These are phyloP conservation scores for Halenospora varia DNA, from an alignment of 495 filamentous ascomycete genomes.

Conservation along the genomic window DNA sequence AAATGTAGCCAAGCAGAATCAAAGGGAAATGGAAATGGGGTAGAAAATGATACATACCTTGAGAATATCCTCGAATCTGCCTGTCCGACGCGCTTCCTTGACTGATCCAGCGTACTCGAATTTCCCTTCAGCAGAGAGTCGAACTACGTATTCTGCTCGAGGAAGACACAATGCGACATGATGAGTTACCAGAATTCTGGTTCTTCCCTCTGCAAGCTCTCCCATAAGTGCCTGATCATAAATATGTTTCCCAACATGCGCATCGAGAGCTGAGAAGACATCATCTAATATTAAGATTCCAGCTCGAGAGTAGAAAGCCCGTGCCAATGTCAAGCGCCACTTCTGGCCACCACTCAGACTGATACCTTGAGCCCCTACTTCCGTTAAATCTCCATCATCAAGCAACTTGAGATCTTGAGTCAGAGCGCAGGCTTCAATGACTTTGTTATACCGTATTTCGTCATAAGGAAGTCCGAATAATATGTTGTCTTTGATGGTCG, in stretches of 20 bases:
- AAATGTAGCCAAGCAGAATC: not conserved
- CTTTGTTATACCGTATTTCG: conserved; percentile 57
- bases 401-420: conserved; percentile 72
- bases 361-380: conserved; percentile 78
- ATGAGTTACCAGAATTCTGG: conserved; percentile 77
- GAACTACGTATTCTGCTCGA: conserved; percentile 64
- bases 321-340: conserved; percentile 75
- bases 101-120: conserved; percentile 49
- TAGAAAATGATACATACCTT: conserved; percentile 9
- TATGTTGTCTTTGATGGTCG: conserved; percentile 71
- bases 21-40: conserved; percentile 50
- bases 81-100: conserved; percentile 49
- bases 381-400: conserved; percentile 68
- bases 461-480: conserved; percentile 69
- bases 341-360: conserved; percentile 81
- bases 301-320: conserved; percentile 76
- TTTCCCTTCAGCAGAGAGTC: conserved; percentile 61
- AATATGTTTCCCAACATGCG: conserved; percentile 74
- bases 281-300: conserved; percentile 79
- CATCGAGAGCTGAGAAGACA: conserved; percentile 72
- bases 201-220: conserved; percentile 60
- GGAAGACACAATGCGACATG: conserved; percentile 68
- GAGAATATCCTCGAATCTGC: conserved; percentile 22
- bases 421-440: conserved; percentile 65
- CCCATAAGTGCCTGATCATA: conserved; percentile 69